phyloP scores from a whole-genome alignment of 257 asterid genomes.

The Eustoma russellianum region DNA sequence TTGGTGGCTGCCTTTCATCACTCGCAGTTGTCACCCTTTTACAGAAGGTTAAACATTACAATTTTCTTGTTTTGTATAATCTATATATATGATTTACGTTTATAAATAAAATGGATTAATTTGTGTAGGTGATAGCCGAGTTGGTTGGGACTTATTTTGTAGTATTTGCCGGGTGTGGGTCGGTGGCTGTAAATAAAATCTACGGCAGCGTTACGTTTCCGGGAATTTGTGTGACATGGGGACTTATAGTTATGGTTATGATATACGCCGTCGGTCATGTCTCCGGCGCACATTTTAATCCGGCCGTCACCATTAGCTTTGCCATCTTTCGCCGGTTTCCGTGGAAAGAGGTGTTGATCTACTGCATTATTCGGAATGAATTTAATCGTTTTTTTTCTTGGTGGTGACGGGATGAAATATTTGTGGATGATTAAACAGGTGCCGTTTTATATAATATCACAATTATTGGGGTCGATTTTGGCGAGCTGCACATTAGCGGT shows the following conservation, averaged over 20 bases:
- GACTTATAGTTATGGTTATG: conserved; percentile 68
- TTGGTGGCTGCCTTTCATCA: conserved; percentile 12
- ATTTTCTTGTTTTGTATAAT: background rate
- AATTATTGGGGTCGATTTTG: conserved; percentile 49
- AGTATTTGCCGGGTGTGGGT: conserved; percentile 70
- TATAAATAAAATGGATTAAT: background rate
- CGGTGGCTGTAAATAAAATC: conserved; percentile 44
- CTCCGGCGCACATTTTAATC: conserved; percentile 89
- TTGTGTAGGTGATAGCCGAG: conserved; percentile 50
- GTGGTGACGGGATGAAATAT: background rate
- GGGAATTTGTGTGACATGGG: conserved; percentile 69
- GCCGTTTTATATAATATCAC: conserved; percentile 45
- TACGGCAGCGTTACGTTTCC: conserved; percentile 60
- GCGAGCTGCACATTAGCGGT: conserved; percentile 46
- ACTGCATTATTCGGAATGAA: too few relatives aligned
- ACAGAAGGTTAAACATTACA: conserved; percentile 34
- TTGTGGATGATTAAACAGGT: conserved; percentile 20
- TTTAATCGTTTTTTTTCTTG: background rate
- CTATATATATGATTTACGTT: background rate
- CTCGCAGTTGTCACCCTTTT: conserved; percentile 12
- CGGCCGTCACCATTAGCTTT: conserved; percentile 58
- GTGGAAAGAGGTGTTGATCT: conserved; percentile 45
- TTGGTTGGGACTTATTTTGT: conserved; percentile 53
- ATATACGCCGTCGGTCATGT: conserved; percentile 60
- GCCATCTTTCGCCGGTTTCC: conserved; percentile 49